Base-by-base conservation (phyloP, 768 basidiomycete species). In the Terana coerulea region DNA sequence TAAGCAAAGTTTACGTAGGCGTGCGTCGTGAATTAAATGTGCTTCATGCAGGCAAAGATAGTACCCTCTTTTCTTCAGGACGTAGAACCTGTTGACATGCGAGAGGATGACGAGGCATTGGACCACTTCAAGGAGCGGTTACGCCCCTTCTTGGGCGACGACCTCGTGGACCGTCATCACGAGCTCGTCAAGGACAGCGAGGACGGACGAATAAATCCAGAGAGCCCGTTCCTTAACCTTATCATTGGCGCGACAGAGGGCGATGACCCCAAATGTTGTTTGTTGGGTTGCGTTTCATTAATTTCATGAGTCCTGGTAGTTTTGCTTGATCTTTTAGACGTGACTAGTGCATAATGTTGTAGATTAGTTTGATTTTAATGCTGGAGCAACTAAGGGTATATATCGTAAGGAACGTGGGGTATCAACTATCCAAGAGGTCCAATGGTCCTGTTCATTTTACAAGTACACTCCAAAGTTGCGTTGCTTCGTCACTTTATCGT, bases 61-160 rank as follows among this genome's bases (percentile, higher is more conserved):
- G 25, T 34, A 81, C 78, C 75, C 72, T 42, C 57, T 65, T 19
- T 59, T 80, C 6, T 69, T 84, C 33, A 70, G 35, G 79, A 69
- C 24, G 56, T 84, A 2, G 59, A 68, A 19, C 72, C 77, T 5
- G 65, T 64, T 1, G 73, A 80, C 55, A 62, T 83, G 15, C 62
- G 54, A 21, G 67, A 70, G 30, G 72, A 85, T 58, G 49, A 51
- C 0, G 61, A 51, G 15, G 71, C 73, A 30, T 68, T 73, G 25
- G 48, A 54, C 7, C 62, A 54, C 30, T 74, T 85, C 49, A 59
- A 64, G 14, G 58, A 64, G 4, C 72, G 75, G 39, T 60, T 86
- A 11, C 57, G 64, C 24, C 74, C 73, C 3, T 56, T 83, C 15
- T 57, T 84, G 19, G 78, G 79, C 3, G n/a, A n/a, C 19, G 73